Base-by-base conservation (phyloP, 768 basidiomycete genomes). In the Boletus rubroflammeus region DNA sequence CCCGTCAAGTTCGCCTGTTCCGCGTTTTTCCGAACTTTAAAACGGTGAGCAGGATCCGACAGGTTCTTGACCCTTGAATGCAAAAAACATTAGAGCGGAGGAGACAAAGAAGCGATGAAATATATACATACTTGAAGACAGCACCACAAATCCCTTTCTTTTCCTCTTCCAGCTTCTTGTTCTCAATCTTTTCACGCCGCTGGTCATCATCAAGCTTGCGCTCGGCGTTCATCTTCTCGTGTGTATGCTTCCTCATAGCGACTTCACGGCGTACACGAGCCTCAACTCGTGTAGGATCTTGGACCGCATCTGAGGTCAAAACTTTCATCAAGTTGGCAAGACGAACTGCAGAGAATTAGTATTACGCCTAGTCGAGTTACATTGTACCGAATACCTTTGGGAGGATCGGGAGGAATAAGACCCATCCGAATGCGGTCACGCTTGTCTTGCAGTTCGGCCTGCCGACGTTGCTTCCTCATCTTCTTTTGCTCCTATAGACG, bases 251-350 rank as follows among this genome's bases (percentile, higher is more conserved):
- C 58, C 97, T 81, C 77, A 86, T 88, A 0, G 90, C 90, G 28
- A 98, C 96, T 69, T 99, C 97, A 32, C 91, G 80, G 43, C 93
- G 80, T 14, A 99, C 95, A 31, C 92, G 88, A 6, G 96, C 96
- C 70, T 99, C 97, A 3, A 99, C 93, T 47, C 94, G 86, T 2
- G 97, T 99, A 0, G 97, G 97, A 68, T 98, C 97, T 80, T 93
- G 90, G 25, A 99, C 87, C 0, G 95, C 96, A 64, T 98, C 94
- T 9, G 91, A 90, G 0, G 97, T 98, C 26, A 99, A 77, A 15
- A 99, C 97, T 66, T 93, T 93, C 95, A 98, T 98, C 67, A 98
- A 72, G 71, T 99, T 99, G 39, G 90, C 83, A 56, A 99, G 77
- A 28, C 93, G 92, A 53, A 99, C 96, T 94, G 56, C 9, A 54